Evolutionary conservation across 2,329 filamentous ascomycete species (phyloP).

Genomic region (Diaporthe velutina): DNA sequence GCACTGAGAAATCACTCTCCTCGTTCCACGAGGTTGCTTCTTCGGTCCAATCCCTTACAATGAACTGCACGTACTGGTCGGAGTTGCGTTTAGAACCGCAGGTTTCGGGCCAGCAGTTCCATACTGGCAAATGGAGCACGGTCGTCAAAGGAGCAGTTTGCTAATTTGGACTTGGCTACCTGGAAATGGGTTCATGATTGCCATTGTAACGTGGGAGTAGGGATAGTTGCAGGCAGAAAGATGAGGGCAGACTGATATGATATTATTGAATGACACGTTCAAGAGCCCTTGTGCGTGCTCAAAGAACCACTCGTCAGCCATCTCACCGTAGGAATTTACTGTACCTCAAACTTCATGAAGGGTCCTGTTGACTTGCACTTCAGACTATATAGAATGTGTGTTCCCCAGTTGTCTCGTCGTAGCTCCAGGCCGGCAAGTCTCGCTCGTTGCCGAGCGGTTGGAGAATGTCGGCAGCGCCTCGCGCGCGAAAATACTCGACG

Average conservation of each 20-base stretch:
- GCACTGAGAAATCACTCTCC: not conserved
- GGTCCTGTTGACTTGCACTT: not conserved
- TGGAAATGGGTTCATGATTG: not conserved
- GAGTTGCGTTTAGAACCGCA: not conserved
- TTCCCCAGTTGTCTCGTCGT: not conserved
- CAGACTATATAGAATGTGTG: conserved; percentile 3
- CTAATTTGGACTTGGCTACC: not conserved
- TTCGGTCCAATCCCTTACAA: not conserved
- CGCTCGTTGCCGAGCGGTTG: not conserved
- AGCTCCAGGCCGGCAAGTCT: not conserved
- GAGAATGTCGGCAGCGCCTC: not conserved
- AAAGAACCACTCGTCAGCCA: not conserved
- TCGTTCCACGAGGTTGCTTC: not conserved
- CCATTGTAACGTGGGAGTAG: too few species aligned
- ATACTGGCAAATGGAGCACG: not conserved
- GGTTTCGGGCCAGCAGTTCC: not conserved
- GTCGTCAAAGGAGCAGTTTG: not conserved
- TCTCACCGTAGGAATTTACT: not conserved
- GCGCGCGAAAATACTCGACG: not conserved
- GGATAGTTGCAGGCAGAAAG: not conserved
- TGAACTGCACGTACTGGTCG: not conserved
- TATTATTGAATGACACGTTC: not conserved
- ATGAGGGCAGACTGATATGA: not conserved
- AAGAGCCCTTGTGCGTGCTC: not conserved
- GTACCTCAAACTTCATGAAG: not conserved